Evolutionary conservation across 1,284 basidiomycete species (phyloP).

Genomic region (Cerrena zonata): DNA sequence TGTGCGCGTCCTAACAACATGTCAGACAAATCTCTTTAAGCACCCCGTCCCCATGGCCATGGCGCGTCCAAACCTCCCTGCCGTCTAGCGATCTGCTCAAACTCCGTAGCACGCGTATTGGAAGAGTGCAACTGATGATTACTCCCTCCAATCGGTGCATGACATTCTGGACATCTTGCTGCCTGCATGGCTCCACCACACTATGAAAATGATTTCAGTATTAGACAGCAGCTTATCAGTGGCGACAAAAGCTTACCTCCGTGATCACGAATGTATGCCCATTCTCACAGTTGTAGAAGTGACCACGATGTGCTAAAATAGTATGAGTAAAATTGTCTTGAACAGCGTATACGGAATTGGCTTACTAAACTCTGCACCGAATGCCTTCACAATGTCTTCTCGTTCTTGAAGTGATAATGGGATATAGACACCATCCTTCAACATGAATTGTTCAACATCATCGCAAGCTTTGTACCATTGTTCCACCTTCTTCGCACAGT

Average conservation of each 20-base stretch:
- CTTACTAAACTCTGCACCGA: slow-evolving; percentile 36
- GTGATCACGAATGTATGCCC: slow-evolving; percentile 19
- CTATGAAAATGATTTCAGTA: neutral
- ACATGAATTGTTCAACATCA: slow-evolving; percentile 25
- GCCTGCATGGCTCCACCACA: slow-evolving; percentile 5
- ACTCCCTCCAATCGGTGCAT: slow-evolving; percentile 2
- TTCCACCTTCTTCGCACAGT: slow-evolving; percentile 26
- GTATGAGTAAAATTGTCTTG: neutral
- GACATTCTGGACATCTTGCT: slow-evolving; percentile 5
- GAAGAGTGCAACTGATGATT: slow-evolving; percentile 1
- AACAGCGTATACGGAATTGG: slow-evolving; percentile 2
- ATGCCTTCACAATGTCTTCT: slow-evolving; percentile 39
- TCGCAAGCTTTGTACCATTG: slow-evolving; percentile 30
- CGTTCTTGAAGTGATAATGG: slow-evolving; percentile 44
- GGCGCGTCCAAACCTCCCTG: neutral
- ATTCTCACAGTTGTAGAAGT: slow-evolving; percentile 26
- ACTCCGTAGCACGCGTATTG: slow-evolving; percentile 4
- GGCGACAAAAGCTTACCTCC: slow-evolving; percentile 11
- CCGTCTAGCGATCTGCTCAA: neutral
- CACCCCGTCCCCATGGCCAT: neutral
- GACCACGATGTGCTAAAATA: slow-evolving; percentile 36
- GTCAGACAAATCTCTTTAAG: too few relatives aligned
- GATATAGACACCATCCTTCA: slow-evolving; percentile 30
- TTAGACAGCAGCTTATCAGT: neutral
- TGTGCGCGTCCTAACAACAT: too few relatives aligned